Percentiles rank a stretch among this genome's conserved stretches.
Conservation (phyloP, 495 filamentous ascomycete genomes). For the Penicillium samsonianum region DNA sequence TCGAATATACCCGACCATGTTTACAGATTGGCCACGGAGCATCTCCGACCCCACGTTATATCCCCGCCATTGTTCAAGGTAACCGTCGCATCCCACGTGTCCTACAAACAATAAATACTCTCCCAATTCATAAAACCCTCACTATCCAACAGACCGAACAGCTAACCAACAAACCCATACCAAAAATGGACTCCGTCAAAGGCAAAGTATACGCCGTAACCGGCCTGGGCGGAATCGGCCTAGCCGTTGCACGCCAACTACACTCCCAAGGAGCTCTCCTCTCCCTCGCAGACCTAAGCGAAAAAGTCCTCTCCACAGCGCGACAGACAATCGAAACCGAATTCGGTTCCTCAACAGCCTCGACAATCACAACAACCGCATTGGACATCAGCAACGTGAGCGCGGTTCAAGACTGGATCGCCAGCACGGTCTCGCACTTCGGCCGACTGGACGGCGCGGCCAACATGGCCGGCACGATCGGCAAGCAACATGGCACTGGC, state of each 20-base stretch:
- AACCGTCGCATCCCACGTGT: slow-evolving; percentile 2
- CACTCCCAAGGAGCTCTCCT: slow-evolving; percentile 50
- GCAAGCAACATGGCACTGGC: slow-evolving; percentile 34
- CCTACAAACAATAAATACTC: background rate
- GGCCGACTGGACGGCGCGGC: slow-evolving; percentile 57
- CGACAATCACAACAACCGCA: slow-evolving; percentile 29
- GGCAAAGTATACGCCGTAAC: slow-evolving; percentile 56
- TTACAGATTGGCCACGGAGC: slow-evolving; percentile 5
- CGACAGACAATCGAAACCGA: slow-evolving; percentile 10
- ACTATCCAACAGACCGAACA: background rate
- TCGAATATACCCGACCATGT: slow-evolving; percentile 2
- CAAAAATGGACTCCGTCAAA: slow-evolving; percentile 31
- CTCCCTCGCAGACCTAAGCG: slow-evolving; percentile 53
- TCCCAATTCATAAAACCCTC: background rate
- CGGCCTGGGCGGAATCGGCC: slow-evolving; percentile 59
- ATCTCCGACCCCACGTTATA: slow-evolving; percentile 16
- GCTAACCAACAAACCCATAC: background rate
- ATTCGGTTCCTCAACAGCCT: background rate
- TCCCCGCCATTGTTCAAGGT: background rate
- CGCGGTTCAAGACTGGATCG: slow-evolving; percentile 52
- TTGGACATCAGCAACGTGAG: slow-evolving; percentile 43
- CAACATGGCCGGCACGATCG: slow-evolving; percentile 57
- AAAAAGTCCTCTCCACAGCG: slow-evolving; percentile 35
- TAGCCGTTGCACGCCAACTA: slow-evolving; percentile 54
- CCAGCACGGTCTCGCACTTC: slow-evolving; percentile 41